Conservation (phyloP, 768 basidiomycete species). For the Rossbeevera mucosa region DNA sequence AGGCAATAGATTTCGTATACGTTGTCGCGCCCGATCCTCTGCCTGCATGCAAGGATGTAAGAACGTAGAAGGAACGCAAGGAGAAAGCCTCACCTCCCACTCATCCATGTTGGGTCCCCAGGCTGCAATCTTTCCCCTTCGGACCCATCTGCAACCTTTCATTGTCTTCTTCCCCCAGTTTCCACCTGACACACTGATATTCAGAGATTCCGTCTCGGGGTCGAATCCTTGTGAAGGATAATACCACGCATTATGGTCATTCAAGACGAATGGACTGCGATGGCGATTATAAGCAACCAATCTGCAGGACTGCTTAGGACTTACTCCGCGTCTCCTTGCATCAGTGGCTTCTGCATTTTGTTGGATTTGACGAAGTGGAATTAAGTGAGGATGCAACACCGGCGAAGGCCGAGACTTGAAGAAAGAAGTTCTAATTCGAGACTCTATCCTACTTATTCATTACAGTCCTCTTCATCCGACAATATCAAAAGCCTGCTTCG, state of each 20-base stretch:
- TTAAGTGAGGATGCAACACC: conserved; percentile 5
- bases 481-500: not conserved
- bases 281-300: conserved; percentile 5
- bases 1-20: conserved; percentile 65
- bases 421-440: not conserved
- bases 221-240: conserved; percentile 76
- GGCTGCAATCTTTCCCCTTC: conserved; percentile 72
- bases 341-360: conserved; percentile 25
- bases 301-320: conserved; percentile 2
- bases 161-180: conserved; percentile 83
- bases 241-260: conserved; percentile 78
- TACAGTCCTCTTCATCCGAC: not conserved
- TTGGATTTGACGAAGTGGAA: not conserved
- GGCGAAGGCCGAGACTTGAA: conserved; percentile 20
- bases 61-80: conserved; percentile 6
- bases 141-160: conserved; percentile 76
- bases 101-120: conserved; percentile 86
- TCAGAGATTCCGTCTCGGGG: conserved; percentile 57
- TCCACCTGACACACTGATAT: conserved; percentile 48
- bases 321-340: conserved; percentile 32
- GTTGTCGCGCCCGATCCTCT: conserved; percentile 80
- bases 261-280: conserved; percentile 45
- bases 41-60: conserved; percentile 40
- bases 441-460: not conserved
- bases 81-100: conserved; percentile 59